These are phyloP conservation scores for Hypoxylon sp. DNA, from an alignment of 2,329 filamentous ascomycete genomes.

Conservation along the genomic window DNA sequence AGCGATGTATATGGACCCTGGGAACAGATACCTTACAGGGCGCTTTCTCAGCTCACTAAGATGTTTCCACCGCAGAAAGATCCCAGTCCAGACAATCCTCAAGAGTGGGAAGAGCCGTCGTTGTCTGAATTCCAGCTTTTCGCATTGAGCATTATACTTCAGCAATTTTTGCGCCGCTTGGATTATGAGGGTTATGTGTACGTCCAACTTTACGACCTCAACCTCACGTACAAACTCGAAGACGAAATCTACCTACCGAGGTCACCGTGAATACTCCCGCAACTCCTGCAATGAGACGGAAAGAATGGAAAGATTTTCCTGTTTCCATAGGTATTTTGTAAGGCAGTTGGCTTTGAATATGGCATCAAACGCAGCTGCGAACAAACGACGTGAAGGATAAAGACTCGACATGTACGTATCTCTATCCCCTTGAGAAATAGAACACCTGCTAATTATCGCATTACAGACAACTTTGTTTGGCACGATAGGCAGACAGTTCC, in stretches of 20 bases:
- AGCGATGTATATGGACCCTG: background rate
- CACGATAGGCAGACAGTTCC: background rate
- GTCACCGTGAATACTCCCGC: background rate
- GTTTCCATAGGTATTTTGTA: background rate
- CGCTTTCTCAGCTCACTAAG: background rate
- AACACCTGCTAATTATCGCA: background rate
- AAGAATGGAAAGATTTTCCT: background rate
- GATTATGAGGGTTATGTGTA: background rate
- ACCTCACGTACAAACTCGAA: background rate
- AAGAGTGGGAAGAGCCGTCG: background rate
- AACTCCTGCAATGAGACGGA: too few species aligned
- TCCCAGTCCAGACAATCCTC: background rate
- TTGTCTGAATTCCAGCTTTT: background rate
- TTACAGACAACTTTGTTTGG: background rate
- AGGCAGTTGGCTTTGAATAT: background rate
- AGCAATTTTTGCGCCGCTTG: background rate
- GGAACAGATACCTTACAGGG: background rate
- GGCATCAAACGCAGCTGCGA: background rate
- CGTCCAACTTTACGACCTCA: background rate
- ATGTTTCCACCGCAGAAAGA: background rate
- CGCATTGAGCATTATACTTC: background rate
- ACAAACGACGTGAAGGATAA: background rate
- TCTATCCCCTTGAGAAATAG: background rate
- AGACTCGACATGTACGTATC: background rate
- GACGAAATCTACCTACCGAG: background rate